Base-by-base conservation (phyloP, 306 rosid genomes). In the Luffa aegyptiaca region DNA sequence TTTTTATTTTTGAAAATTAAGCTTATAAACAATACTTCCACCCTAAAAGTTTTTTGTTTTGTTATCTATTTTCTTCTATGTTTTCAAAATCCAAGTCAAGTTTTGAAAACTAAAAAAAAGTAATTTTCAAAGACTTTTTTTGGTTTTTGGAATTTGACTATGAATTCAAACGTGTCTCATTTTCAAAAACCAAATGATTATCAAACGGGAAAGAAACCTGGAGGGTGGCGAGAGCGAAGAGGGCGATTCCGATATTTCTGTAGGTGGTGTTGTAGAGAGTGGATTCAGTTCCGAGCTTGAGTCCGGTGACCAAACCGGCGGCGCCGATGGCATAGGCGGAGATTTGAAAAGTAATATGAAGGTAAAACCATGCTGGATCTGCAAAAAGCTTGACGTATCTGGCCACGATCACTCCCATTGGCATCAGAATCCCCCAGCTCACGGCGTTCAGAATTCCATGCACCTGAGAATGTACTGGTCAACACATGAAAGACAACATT, bases 331-430 rank as follows among this genome's bases (percentile, higher is more conserved):
- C 82, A 45, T 93, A 93, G 0, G 93, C 98, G 46, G 96, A 83
- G 64, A 92, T 84, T 81, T 93, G 98, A 84, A 96, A 93, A 41
- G 90, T 82, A 13, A 90, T 85, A 58, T 93, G 98, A 85, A 93
- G 92, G 81, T 93, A 90, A 83, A 92, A 92, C 98, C 98, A 92
- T 12, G 98, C 97, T 45, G 98, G 98, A 82, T 93, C 97, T 70
- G 93, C 96, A 87, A 92, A 90, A 65, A 89, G 90, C 91, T 75
- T 93, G 91, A 92, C 55, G 78, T 93, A 90, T 84, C 98, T 89
- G 51, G 97, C 97, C 68, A 90, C 81, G 76, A 89, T 72, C n/a
- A 90, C 96, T 80, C 98, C 97, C 6, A 84, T 1, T 1, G 97
- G 97, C 96, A 92, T 80, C 89, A 93, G 66, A 36, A 86, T 81